phyloP scores from a whole-genome alignment of 2,329 filamentous ascomycete species.

The Periconia digitata region DNA sequence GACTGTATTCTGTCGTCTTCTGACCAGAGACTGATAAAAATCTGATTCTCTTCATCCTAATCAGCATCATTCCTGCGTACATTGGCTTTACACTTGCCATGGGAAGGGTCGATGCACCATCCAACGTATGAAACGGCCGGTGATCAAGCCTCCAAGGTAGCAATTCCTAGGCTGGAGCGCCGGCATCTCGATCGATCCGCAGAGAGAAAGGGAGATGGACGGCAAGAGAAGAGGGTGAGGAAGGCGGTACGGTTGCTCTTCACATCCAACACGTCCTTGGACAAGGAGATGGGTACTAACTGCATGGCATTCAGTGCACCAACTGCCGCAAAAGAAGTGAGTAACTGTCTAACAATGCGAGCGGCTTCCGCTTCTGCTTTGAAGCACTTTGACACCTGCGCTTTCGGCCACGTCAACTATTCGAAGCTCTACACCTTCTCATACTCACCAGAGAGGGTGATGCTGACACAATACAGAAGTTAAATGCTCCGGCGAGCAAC shows the following conservation, averaged over 20 bases:
- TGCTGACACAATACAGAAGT: background rate
- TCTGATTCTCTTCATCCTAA: no score
- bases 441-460: background rate
- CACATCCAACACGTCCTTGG: background rate
- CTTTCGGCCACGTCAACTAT: no score
- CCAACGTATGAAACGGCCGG: background rate
- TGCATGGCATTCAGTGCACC: background rate
- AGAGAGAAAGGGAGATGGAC: background rate
- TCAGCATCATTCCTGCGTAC: no score
- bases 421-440: no score
- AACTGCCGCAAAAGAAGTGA: conserved; percentile 27
- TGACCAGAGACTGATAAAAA: no score
- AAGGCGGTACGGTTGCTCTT: background rate
- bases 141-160: background rate
- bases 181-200: background rate
- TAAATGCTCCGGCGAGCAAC: conserved; percentile 4
- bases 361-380: no score
- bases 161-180: background rate
- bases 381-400: no score
- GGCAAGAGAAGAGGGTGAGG: background rate
- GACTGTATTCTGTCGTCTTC: no score
- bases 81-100: background rate
- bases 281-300: background rate
- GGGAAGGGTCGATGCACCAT: background rate
- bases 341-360: background rate